Evolutionary conservation across 306 rosid genomes (phyloP).

Genomic region (Cicer cuneatum): DNA sequence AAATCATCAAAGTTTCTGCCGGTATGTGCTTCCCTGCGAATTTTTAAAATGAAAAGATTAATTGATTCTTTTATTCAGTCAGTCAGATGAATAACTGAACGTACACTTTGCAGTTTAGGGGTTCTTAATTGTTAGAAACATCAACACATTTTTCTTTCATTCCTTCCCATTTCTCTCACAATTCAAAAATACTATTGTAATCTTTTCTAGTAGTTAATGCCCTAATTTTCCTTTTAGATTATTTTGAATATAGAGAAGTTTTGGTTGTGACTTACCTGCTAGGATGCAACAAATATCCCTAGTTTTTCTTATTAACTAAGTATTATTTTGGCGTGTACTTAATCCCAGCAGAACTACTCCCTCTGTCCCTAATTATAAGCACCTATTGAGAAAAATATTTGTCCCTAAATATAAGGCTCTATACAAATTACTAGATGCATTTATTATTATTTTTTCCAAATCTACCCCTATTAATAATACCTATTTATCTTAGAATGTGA

Average conservation of each 20-base stretch:
- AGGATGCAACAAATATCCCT: slow-evolving; percentile 19
- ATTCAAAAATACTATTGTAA: slow-evolving; percentile 7
- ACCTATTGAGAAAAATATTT: too few relatives aligned
- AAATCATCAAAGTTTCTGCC: slow-evolving; percentile 89
- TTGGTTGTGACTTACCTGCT: slow-evolving; percentile 31
- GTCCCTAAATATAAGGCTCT: too few relatives aligned
- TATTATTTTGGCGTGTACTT: slow-evolving; percentile 31
- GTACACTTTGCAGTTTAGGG: slow-evolving; percentile 20
- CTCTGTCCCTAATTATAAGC: too few relatives aligned
- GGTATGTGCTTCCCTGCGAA: slow-evolving; percentile 57
- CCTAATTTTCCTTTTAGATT: slow-evolving; percentile 27
- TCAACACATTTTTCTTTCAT: slow-evolving; percentile 26
- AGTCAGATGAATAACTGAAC: slow-evolving; percentile 21
- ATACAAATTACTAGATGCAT: too few relatives aligned
- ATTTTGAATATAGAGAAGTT: slow-evolving; percentile 2
- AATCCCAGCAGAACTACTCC: not conserved
- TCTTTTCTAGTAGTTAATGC: slow-evolving; percentile 27
- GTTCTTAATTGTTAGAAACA: slow-evolving; percentile 27
- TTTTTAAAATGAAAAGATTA: slow-evolving; percentile 28
- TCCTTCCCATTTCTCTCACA: slow-evolving; percentile 27
- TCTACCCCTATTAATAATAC: too few relatives aligned
- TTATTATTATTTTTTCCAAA: too few relatives aligned
- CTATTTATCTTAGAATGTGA: too few relatives aligned
- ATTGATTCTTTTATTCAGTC: slow-evolving; percentile 13
- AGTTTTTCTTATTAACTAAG: slow-evolving; percentile 12